Percentiles rank a stretch among this genome's conserved stretches.
phyloP scores from a whole-genome alignment of 371 early-diverging fungal species.

The Mucor lusitanicus region DNA sequence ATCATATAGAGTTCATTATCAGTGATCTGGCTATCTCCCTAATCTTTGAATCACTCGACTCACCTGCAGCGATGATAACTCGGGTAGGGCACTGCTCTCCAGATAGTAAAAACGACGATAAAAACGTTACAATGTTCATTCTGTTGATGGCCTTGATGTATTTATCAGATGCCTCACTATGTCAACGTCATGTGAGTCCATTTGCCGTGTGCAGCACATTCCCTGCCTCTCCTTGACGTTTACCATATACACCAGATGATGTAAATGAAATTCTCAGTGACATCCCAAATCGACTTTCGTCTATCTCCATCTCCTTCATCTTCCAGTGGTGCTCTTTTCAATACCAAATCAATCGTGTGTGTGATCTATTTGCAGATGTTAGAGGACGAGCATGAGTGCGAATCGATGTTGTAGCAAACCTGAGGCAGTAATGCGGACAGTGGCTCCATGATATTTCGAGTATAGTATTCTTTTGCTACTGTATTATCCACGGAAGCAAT shows the following conservation, averaged over 20 bases:
- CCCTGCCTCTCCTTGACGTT: neutral
- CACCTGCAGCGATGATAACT: conserved; percentile 69
- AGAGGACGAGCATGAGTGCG: too few relatives aligned
- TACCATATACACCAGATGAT: conserved; percentile 67
- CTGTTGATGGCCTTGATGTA: conserved; percentile 68
- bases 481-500: conserved; percentile 62
- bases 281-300: conserved; percentile 68
- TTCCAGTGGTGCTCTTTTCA: conserved; percentile 46
- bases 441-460: conserved; percentile 64
- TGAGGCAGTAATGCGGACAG: conserved; percentile 49
- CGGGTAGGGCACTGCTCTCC: conserved; percentile 62
- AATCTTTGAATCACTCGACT: neutral
- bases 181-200: neutral
- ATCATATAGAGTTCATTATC: neutral
- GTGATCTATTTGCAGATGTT: conserved; percentile 28
- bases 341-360: conserved; percentile 46
- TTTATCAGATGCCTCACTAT: conserved; percentile 70
- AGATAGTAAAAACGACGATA: conserved; percentile 66
- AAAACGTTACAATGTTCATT: conserved; percentile 64
- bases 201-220: neutral
- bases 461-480: conserved; percentile 68
- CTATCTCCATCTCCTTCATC: conserved; percentile 55
- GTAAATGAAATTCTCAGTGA: conserved; percentile 74
- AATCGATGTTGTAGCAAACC: conserved; percentile 15
- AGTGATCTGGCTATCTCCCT: neutral